phyloP scores from a whole-genome alignment of 192 early-diverging fungal genomes.

The Coemansia nantahalensis region DNA sequence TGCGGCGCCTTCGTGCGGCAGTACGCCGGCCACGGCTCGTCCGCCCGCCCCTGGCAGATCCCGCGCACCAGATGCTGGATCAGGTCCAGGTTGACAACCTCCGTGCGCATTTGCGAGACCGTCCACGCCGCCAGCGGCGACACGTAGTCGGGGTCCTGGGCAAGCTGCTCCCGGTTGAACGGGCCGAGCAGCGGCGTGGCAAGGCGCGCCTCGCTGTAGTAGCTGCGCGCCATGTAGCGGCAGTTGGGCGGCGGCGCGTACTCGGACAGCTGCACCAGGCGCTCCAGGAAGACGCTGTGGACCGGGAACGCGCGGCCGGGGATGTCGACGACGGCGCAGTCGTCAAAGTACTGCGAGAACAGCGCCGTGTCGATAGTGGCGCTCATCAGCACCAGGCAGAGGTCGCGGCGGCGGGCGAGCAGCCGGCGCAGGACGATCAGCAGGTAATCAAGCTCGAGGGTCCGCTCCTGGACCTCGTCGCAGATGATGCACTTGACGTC shows the following conservation, averaged over 20 bases:
- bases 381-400: slow-evolving; percentile 84
- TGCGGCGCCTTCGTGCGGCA: slow-evolving; percentile 11
- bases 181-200: not conserved
- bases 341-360: slow-evolving; percentile 75
- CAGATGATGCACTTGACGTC: slow-evolving; percentile 58
- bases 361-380: slow-evolving; percentile 82
- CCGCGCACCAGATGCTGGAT: slow-evolving; percentile 57
- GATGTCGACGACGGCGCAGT: slow-evolving; percentile 59
- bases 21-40: not conserved
- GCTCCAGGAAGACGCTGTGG: slow-evolving; percentile 47
- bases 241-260: too few relatives aligned
- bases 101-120: slow-evolving; percentile 29
- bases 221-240: too few relatives aligned
- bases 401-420: slow-evolving; percentile 50
- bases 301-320: slow-evolving; percentile 73
- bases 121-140: slow-evolving; percentile 5
- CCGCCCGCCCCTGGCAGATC: slow-evolving; percentile 19
- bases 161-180: not conserved
- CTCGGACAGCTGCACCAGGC: slow-evolving; percentile 11
- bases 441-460: slow-evolving; percentile 74
- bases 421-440: slow-evolving; percentile 74
- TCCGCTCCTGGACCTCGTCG: slow-evolving; percentile 87
- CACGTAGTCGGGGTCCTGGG: slow-evolving; percentile 1
- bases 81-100: slow-evolving; percentile 58
- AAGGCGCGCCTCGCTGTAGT: not conserved